Conservation (phyloP, 805 yeast species). For the Suhomyces tanzawaensis region DNA sequence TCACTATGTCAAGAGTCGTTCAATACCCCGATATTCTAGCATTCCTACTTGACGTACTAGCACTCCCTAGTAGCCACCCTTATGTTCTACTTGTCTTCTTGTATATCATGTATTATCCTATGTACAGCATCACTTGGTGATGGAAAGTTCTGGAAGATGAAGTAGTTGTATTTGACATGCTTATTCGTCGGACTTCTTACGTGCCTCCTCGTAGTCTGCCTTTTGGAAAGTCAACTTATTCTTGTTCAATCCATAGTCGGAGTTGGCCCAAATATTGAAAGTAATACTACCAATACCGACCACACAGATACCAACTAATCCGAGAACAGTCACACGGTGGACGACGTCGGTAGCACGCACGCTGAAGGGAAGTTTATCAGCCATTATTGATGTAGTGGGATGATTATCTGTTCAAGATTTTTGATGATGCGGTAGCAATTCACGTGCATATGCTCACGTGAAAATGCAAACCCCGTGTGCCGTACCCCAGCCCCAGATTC, state of each 20-base stretch:
- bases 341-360: constrained; percentile 45
- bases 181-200: constrained; percentile 11
- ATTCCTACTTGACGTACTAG: too few species aligned
- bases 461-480: too few species aligned
- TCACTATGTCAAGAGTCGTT: too few species aligned
- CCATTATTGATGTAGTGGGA: constrained; percentile 5
- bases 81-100: too few species aligned
- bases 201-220: constrained; percentile 30
- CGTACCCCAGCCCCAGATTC: too few species aligned
- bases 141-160: too few species aligned
- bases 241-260: constrained; percentile 44
- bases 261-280: constrained; percentile 42
- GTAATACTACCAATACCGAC: constrained; percentile 39
- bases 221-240: constrained; percentile 37
- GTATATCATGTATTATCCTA: too few species aligned
- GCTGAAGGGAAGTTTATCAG: constrained; percentile 35
- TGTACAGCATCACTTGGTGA: too few species aligned
- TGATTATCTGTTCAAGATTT: constrained; percentile 2
- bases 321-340: constrained; percentile 43
- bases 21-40: too few species aligned
- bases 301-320: constrained; percentile 40
- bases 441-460: too few species aligned
- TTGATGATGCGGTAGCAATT: not conserved
- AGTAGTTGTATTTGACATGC: too few species aligned
- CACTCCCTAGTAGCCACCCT: too few species aligned